Percentiles rank a stretch among this genome's conserved stretches.
Conservation (phyloP, 1,284 basidiomycete species). For the Acaromyces ingoldii region DNA sequence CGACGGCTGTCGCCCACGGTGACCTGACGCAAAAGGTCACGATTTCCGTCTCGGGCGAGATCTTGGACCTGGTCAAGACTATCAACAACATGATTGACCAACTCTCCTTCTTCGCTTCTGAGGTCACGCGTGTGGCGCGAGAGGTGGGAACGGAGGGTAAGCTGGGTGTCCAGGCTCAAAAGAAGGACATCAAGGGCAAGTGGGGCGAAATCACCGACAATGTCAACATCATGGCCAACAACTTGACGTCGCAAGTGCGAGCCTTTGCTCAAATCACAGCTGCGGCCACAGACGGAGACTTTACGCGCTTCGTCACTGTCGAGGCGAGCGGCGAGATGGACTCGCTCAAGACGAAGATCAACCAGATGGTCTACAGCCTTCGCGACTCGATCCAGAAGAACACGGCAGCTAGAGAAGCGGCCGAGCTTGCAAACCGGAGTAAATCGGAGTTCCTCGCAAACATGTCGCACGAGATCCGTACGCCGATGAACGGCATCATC, state of each 20-base stretch:
- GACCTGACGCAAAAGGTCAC: slow-evolving; percentile 88
- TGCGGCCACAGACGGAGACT: slow-evolving; percentile 97
- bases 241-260: slow-evolving; percentile 95
- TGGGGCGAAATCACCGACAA: slow-evolving; percentile 98
- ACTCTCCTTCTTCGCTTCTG: slow-evolving; percentile 84
- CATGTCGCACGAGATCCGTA: slow-evolving; percentile 52
- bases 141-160: slow-evolving; percentile 96
- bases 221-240: slow-evolving; percentile 58
- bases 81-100: slow-evolving; percentile 54
- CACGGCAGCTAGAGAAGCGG: slow-evolving; percentile 92
- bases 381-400: slow-evolving; percentile 98
- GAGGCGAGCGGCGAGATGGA: slow-evolving; percentile 99
- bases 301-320: slow-evolving; percentile 97
- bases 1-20: slow-evolving; percentile 89
- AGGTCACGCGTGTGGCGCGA: slow-evolving; percentile 89
- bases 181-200: slow-evolving; percentile 92
- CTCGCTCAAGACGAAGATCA: slow-evolving; percentile 97
- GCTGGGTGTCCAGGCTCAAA: slow-evolving; percentile 92
- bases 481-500: slow-evolving; percentile 69
- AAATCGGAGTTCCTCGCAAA: slow-evolving; percentile 79
- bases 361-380: slow-evolving; percentile 98
- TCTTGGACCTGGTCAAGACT: slow-evolving; percentile 78
- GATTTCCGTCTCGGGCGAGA: slow-evolving; percentile 90
- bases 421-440: slow-evolving; percentile 82
- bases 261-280: slow-evolving; percentile 98